Conservation (phyloP, 371 early-diverging fungal species). For the Lichtheimia ornata region DNA sequence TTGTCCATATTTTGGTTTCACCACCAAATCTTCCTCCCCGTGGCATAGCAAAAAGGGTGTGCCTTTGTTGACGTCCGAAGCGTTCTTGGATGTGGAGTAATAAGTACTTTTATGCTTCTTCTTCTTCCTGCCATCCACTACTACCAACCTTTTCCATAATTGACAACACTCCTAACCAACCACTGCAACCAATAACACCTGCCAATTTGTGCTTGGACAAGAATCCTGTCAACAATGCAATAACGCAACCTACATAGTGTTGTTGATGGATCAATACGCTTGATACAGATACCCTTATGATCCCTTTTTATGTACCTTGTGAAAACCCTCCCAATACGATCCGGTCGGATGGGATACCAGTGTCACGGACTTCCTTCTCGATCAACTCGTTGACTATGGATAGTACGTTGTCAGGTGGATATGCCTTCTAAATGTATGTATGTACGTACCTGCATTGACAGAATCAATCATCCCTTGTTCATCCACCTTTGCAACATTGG, state of each 20-base stretch:
- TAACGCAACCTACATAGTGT: slow-evolving; percentile 54
- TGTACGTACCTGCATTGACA: slow-evolving; percentile 48
- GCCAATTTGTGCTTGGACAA: slow-evolving; percentile 70
- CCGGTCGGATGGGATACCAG: slow-evolving; percentile 79
- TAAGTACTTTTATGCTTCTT: background rate
- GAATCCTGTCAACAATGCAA: slow-evolving; percentile 74
- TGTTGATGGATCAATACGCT: too few species aligned
- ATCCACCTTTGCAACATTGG: slow-evolving; percentile 64
- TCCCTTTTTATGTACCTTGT: too few species aligned
- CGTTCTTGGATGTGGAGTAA: slow-evolving; percentile 3
- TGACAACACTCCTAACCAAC: slow-evolving; percentile 75
- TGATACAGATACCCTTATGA: too few species aligned
- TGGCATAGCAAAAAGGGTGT: slow-evolving; percentile 89
- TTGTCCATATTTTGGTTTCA: slow-evolving; percentile 73
- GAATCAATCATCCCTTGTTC: slow-evolving; percentile 76
- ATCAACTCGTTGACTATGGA: slow-evolving; percentile 69
- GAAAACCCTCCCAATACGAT: slow-evolving; percentile 96
- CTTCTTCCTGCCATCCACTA: background rate
- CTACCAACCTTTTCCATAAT: slow-evolving; percentile 53
- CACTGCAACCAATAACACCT: slow-evolving; percentile 73
- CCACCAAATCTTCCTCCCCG: slow-evolving; percentile 82
- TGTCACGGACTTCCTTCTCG: slow-evolving; percentile 70
- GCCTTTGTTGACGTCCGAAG: slow-evolving; percentile 51
- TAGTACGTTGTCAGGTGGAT: too few species aligned
- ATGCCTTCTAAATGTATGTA: background rate